Evolutionary conservation across 1,284 basidiomycete species (phyloP).

Genomic region (Microbotryomycetes sp.): DNA sequence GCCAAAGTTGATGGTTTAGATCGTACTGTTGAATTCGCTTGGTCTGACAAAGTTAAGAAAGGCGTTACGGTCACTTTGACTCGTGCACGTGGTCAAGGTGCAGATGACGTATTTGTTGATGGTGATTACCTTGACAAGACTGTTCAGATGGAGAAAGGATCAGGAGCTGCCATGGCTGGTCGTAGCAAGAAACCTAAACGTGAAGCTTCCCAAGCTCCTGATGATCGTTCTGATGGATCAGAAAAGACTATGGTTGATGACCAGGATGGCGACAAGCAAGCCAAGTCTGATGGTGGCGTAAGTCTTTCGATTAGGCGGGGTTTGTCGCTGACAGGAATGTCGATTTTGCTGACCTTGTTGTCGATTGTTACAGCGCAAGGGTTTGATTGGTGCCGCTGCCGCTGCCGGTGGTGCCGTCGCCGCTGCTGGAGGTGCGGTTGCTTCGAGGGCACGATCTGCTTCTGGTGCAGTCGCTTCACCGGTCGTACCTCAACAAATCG

Average conservation of each 20-base stretch:
- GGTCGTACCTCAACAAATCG: not conserved
- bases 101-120: slow-evolving; percentile 27
- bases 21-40: slow-evolving; percentile 25
- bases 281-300: not conserved
- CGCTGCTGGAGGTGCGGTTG: slow-evolving; percentile 3
- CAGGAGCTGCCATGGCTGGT: not conserved
- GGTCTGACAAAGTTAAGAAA: slow-evolving; percentile 18
- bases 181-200: slow-evolving; percentile 7
- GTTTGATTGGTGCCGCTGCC: not conserved
- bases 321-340: too few relatives aligned
- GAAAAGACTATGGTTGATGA: not conserved
- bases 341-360: too few relatives aligned
- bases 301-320: not conserved
- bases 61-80: slow-evolving; percentile 12
- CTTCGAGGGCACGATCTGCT: not conserved
- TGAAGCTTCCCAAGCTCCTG: not conserved
- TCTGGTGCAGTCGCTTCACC: not conserved
- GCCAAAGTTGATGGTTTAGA: slow-evolving; percentile 27
- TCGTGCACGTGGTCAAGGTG: slow-evolving; percentile 12
- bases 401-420: slow-evolving; percentile 1
- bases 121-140: slow-evolving; percentile 25
- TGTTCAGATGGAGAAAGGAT: slow-evolving; percentile 19
- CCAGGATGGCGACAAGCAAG: not conserved
- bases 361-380: not conserved
- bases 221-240: not conserved